Evolutionary conservation across 2,329 filamentous ascomycete species (phyloP).

Genomic region (Ophiostoma tasmaniense): DNA sequence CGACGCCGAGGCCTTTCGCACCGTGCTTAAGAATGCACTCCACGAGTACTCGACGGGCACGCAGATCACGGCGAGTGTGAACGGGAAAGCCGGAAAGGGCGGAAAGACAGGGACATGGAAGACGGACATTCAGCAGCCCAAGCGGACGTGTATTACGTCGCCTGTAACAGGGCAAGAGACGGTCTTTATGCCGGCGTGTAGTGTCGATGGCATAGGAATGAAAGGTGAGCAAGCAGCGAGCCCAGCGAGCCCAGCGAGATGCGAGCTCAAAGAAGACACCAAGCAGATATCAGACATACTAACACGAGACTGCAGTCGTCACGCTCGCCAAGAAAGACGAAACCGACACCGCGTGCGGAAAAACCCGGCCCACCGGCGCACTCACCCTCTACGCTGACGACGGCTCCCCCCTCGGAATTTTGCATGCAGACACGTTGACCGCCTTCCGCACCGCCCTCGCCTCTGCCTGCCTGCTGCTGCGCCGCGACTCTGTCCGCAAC

Average conservation of each 20-base stretch:
- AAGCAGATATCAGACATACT: too few relatives aligned
- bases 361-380: constrained; percentile 47
- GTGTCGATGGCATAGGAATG: constrained; percentile 23
- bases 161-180: constrained; percentile 40
- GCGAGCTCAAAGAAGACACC: too few relatives aligned
- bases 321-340: constrained; percentile 39
- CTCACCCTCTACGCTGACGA: constrained; percentile 58
- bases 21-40: constrained; percentile 42
- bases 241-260: too few relatives aligned
- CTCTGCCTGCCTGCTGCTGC: constrained; percentile 56
- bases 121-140: constrained; percentile 45
- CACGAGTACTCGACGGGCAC: constrained; percentile 54
- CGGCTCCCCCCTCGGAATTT: constrained; percentile 56
- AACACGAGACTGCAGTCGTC: too few relatives aligned
- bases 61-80: constrained; percentile 27
- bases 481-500: constrained; percentile 62
- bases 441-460: constrained; percentile 72
- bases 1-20: constrained; percentile 46
- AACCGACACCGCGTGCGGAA: constrained; percentile 30
- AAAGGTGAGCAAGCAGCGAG: too few relatives aligned
- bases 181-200: too few relatives aligned
- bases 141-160: constrained; percentile 42
- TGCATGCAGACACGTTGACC: constrained; percentile 67
- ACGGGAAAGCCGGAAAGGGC: constrained; percentile 26
- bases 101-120: not conserved